Conservation (phyloP, 2,329 filamentous ascomycete species). For the Paecilomyces sp. region DNA sequence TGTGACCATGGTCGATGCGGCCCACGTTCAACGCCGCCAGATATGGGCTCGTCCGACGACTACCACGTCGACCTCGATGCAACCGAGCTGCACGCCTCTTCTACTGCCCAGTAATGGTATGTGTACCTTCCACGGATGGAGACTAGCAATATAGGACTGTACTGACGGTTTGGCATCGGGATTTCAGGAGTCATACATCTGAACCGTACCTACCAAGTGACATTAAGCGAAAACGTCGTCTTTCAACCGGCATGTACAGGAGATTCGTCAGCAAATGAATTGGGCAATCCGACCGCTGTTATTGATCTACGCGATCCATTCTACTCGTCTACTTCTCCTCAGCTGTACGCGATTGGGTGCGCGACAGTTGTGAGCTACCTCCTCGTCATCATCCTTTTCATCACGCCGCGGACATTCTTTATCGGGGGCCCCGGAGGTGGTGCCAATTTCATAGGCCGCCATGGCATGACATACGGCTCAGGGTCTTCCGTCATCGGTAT, state of each 20-base stretch:
- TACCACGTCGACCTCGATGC: slow-evolving; percentile 27
- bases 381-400: slow-evolving; percentile 86
- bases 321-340: slow-evolving; percentile 86
- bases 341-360: slow-evolving; percentile 85
- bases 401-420: slow-evolving; percentile 90
- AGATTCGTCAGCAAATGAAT: slow-evolving; percentile 14
- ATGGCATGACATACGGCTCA: slow-evolving; percentile 69
- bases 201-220: slow-evolving; percentile 35
- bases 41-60: slow-evolving; percentile 33
- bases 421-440: slow-evolving; percentile 62
- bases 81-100: slow-evolving; percentile 54
- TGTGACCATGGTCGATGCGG: slow-evolving; percentile 26
- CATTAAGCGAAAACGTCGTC: slow-evolving; percentile 41
- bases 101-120: slow-evolving; percentile 53
- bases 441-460: slow-evolving; percentile 69
- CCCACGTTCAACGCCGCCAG: slow-evolving; percentile 29
- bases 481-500: slow-evolving; percentile 69
- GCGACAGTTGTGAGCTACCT: slow-evolving; percentile 88
- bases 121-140: slow-evolving; percentile 17
- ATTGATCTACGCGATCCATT: slow-evolving; percentile 77
- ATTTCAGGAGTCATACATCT: slow-evolving; percentile 33
- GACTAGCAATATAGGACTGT: not conserved
- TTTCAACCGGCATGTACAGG: slow-evolving; percentile 45
- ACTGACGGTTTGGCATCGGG: not conserved
- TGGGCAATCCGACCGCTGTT: slow-evolving; percentile 40